Percentiles rank a stretch among this genome's conserved stretches.
Conservation (phyloP, 2,329 filamentous ascomycete species). For the Calonectria pseudoturangicola region DNA sequence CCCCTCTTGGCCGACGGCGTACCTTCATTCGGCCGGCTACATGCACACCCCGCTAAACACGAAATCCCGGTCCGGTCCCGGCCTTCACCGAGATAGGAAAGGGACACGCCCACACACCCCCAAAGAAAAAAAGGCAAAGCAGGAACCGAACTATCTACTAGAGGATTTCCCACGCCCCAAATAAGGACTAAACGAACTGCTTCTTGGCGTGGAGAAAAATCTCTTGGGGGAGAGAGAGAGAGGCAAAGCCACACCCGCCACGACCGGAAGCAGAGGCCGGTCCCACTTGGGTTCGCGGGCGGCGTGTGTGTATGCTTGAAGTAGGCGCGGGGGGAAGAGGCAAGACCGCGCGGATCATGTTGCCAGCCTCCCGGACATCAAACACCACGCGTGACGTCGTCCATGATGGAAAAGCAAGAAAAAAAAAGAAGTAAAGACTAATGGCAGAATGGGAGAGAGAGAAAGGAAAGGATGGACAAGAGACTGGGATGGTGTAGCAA, state of each 20-base stretch:
- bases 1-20: neutral
- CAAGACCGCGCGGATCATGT: slow-evolving; percentile 23
- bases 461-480: neutral
- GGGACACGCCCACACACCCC: neutral
- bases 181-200: slow-evolving; percentile 12
- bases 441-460: no score
- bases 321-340: slow-evolving; percentile 29
- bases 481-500: neutral
- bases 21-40: neutral
- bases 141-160: slow-evolving; percentile 16
- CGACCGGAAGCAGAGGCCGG: slow-evolving; percentile 53
- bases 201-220: slow-evolving; percentile 22
- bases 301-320: neutral
- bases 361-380: slow-evolving; percentile 37
- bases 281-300: slow-evolving; percentile 40
- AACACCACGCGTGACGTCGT: slow-evolving; percentile 38
- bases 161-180: neutral
- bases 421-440: neutral
- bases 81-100: slow-evolving; percentile 34
- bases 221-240: neutral
- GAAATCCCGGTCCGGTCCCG: slow-evolving; percentile 37
- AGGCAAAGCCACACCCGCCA: slow-evolving; percentile 41
- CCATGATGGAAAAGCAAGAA: no score
- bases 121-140: neutral
- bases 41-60: neutral